phyloP scores from a whole-genome alignment of 164 flowering plant genomes.

The Warburgia ugandensis region DNA sequence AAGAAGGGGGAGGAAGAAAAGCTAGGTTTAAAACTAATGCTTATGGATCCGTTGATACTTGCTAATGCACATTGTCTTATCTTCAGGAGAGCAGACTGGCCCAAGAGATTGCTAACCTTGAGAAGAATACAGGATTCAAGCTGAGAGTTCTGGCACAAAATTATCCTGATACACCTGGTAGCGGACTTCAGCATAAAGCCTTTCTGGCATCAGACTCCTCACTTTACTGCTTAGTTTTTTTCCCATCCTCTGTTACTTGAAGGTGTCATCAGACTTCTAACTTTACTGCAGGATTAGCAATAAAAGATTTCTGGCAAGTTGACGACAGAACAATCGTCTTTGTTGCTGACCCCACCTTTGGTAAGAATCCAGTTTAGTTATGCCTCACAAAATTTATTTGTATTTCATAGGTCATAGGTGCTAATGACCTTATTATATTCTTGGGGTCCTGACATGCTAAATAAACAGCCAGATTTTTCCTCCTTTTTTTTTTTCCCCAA shows the following conservation, averaged over 20 bases:
- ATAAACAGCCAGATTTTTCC: too few species aligned
- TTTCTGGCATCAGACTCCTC: too few species aligned
- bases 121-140: slow-evolving; percentile 83
- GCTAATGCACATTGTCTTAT: not conserved
- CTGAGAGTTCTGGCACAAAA: slow-evolving; percentile 88
- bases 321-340: slow-evolving; percentile 93
- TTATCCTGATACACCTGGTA: slow-evolving; percentile 95
- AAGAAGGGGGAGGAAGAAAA: too few species aligned
- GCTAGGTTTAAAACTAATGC: too few species aligned
- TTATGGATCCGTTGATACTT: too few species aligned
- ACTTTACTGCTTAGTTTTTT: too few species aligned
- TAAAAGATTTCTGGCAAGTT: slow-evolving; percentile 85
- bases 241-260: too few species aligned
- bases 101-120: slow-evolving; percentile 63
- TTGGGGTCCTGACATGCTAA: too few species aligned
- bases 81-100: slow-evolving; percentile 65
- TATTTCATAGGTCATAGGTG: too few species aligned
- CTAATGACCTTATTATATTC: too few species aligned
- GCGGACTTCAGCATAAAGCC: not conserved
- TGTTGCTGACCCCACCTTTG: slow-evolving; percentile 95
- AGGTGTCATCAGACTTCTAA: slow-evolving; percentile 2
- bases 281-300: slow-evolving; percentile 61
- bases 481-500: too few species aligned
- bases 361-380: slow-evolving; percentile 26
- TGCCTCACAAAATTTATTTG: too few species aligned